Evolutionary conservation across 2,329 filamentous ascomycete species (phyloP).

Genomic region (Nakataea oryzae): DNA sequence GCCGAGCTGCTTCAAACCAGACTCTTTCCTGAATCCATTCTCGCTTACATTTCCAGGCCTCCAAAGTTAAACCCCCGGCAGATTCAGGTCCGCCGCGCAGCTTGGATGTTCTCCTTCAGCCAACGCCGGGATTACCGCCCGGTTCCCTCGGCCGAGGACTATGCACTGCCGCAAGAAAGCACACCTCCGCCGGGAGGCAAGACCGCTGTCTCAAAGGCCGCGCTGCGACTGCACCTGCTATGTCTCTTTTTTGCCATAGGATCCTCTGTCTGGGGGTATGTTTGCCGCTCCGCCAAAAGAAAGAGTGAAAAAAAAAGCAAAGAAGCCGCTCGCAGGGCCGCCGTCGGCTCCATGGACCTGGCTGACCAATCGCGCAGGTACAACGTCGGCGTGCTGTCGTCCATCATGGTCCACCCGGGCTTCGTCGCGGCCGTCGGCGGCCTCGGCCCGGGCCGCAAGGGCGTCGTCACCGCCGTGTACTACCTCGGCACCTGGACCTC

Average conservation of each 20-base stretch:
- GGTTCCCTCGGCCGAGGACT: not conserved
- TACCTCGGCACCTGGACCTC: slow-evolving; percentile 45
- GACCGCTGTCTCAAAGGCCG: slow-evolving; percentile 19
- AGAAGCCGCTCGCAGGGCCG: not conserved
- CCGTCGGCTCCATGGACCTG: not conserved
- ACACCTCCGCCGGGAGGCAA: not conserved
- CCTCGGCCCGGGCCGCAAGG: slow-evolving; percentile 32
- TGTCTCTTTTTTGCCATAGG: slow-evolving; percentile 44
- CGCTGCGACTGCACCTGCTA: slow-evolving; percentile 30
- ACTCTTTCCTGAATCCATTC: not conserved
- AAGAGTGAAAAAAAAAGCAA: too few relatives aligned
- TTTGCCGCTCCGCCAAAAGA: not conserved
- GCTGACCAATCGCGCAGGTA: slow-evolving; percentile 25
- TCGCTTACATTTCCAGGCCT: not conserved
- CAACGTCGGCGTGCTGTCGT: slow-evolving; percentile 46
- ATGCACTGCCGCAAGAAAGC: not conserved
- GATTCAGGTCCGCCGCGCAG: too few relatives aligned
- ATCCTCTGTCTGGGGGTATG: slow-evolving; percentile 45
- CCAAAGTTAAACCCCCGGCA: too few relatives aligned
- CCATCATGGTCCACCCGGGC: slow-evolving; percentile 44
- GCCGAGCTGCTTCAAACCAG: too few relatives aligned
- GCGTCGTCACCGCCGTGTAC: slow-evolving; percentile 45
- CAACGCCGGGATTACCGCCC: not conserved
- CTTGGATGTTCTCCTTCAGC: not conserved
- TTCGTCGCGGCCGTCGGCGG: slow-evolving; percentile 24